Evolutionary conservation across 2,329 filamentous ascomycete genomes (phyloP).

Genomic region (Calonectria ilicicola): DNA sequence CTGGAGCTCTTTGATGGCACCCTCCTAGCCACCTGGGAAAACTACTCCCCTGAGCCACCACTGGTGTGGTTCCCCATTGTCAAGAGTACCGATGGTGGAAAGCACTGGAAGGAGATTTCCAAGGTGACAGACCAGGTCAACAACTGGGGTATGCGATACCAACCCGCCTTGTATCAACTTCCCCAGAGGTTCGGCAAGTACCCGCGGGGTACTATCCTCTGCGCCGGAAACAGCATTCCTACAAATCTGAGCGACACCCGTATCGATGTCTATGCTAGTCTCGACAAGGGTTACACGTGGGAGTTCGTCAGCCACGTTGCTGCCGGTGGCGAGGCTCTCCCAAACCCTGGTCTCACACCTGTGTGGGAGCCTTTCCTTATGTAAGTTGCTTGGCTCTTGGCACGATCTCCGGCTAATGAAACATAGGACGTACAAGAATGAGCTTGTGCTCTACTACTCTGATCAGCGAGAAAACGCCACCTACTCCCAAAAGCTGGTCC

Average conservation of each 20-base stretch:
- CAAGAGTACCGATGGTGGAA: constrained; percentile 63
- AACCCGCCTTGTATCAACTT: constrained; percentile 76
- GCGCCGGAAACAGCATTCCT: constrained; percentile 71
- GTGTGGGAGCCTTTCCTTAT: constrained; percentile 80
- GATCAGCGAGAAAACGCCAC: constrained; percentile 72
- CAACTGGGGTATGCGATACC: constrained; percentile 76
- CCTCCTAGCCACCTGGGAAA: constrained; percentile 67
- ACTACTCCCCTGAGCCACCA: constrained; percentile 68
- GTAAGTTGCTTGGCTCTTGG: constrained; percentile 31
- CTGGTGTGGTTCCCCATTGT: constrained; percentile 67
- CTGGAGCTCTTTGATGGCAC: constrained; percentile 58
- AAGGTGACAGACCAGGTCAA: constrained; percentile 73
- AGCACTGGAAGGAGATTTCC: constrained; percentile 74
- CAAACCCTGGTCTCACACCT: constrained; percentile 74
- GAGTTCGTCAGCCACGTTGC: constrained; percentile 75
- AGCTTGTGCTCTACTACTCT: constrained; percentile 76
- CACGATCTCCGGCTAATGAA: not conserved
- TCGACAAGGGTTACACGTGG: constrained; percentile 72
- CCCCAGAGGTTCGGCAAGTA: constrained; percentile 68
- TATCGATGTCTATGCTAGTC: constrained; percentile 77
- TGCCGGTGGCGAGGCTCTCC: constrained; percentile 68
- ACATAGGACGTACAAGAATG: constrained; percentile 63
- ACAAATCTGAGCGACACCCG: constrained; percentile 71
- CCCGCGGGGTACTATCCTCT: constrained; percentile 71
- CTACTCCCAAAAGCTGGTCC: constrained; percentile 76